Conservation (phyloP, 78 protist genomes). For the Chrysochromulina parva region DNA sequence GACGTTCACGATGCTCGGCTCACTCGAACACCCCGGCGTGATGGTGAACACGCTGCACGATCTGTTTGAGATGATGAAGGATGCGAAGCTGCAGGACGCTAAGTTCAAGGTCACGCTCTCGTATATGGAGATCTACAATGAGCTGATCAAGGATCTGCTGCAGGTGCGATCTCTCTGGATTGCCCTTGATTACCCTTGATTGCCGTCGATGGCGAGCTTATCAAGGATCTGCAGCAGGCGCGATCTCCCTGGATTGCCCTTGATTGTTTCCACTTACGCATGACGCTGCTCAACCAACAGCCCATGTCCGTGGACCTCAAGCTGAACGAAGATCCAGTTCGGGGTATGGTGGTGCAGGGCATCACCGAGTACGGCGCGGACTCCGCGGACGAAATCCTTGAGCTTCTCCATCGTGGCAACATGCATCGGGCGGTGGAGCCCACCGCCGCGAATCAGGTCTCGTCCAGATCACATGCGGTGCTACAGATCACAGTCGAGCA, state of each 20-base stretch:
- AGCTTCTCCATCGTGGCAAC: constrained; percentile 49
- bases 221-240: too few species aligned
- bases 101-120: constrained; percentile 1
- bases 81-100: too few species aligned
- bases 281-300: neutral
- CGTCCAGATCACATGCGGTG: constrained; percentile 16
- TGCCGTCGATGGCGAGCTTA: too few species aligned
- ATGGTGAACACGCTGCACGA: constrained; percentile 40
- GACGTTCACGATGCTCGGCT: constrained; percentile 36
- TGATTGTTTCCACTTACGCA: neutral
- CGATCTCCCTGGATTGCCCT: neutral
- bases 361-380: constrained; percentile 45
- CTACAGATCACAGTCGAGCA: constrained; percentile 45
- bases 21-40: neutral
- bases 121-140: constrained; percentile 35
- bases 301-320: neutral
- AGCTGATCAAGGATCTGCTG: constrained; percentile 10
- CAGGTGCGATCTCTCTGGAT: too few species aligned
- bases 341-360: constrained; percentile 19
- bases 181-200: neutral
- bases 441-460: constrained; percentile 29
- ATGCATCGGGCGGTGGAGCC: constrained; percentile 39
- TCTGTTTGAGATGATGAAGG: neutral
- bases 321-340: constrained; percentile 38
- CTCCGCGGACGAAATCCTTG: constrained; percentile 24